A percentile compares a stretch with the other conserved stretches of the same genome.
phyloP scores from a whole-genome alignment of 805 yeast genomes.

The Cyberlindnera americana region DNA sequence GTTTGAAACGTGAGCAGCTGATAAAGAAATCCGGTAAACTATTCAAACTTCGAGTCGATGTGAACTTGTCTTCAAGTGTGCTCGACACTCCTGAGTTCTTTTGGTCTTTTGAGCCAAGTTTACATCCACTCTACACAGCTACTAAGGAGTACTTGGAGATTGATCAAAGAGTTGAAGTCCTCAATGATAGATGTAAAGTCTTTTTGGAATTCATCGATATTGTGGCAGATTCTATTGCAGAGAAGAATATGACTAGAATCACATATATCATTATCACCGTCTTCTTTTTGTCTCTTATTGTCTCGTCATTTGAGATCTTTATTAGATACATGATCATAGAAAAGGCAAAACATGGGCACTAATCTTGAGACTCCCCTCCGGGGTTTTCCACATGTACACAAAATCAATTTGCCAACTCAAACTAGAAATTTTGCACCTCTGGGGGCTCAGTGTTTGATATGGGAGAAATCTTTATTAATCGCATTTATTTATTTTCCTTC shows the following conservation, averaged over 20 bases:
- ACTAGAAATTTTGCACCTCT: too few relatives aligned
- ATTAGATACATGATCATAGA: slow-evolving; percentile 50
- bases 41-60: slow-evolving; percentile 89
- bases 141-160: slow-evolving; percentile 90
- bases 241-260: slow-evolving; percentile 84
- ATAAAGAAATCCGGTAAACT: slow-evolving; percentile 85
- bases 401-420: too few relatives aligned
- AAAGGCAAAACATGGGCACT: slow-evolving; percentile 7
- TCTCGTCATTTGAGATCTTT: slow-evolving; percentile 69
- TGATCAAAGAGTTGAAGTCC: slow-evolving; percentile 89
- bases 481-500: too few relatives aligned
- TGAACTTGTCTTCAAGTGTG: slow-evolving; percentile 84
- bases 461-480: too few relatives aligned
- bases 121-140: slow-evolving; percentile 88
- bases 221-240: slow-evolving; percentile 91
- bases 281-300: slow-evolving; percentile 72
- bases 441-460: too few relatives aligned
- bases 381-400: background rate
- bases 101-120: slow-evolving; percentile 94
- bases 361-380: background rate
- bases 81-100: slow-evolving; percentile 94
- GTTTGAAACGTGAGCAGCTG: slow-evolving; percentile 79
- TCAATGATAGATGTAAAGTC: slow-evolving; percentile 91
- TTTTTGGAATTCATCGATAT: slow-evolving; percentile 91
- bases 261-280: slow-evolving; percentile 87